These are phyloP conservation scores for Phytophthora sp. DNA, from an alignment of 352 stramenopile genomes.

Conservation along the genomic window DNA sequence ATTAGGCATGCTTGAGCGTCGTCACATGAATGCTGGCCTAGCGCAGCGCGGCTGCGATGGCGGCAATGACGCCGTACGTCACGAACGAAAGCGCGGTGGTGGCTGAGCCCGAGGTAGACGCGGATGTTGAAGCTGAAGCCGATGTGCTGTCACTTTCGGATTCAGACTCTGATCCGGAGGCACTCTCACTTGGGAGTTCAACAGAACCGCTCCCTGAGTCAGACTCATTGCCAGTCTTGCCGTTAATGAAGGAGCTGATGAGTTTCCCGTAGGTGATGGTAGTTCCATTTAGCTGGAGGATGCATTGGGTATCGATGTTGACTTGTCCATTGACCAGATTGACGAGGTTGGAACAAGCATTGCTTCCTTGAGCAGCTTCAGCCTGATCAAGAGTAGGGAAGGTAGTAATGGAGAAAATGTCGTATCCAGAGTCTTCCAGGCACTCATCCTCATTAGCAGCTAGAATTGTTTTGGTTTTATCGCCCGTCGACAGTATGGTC, in stretches of 20 bases:
- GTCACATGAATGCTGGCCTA: constrained; percentile 4
- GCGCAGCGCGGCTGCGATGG: constrained; percentile 26
- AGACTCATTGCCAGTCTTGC: constrained; percentile 65
- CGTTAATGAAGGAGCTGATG: constrained; percentile 53
- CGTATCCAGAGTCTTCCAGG: constrained; percentile 32
- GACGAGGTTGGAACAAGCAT: constrained; percentile 48
- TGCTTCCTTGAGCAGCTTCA: constrained; percentile 41
- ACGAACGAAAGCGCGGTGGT: constrained; percentile 18
- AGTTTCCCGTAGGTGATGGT: constrained; percentile 49
- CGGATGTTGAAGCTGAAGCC: not conserved
- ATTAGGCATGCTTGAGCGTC: constrained; percentile 1
- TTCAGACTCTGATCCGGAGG: constrained; percentile 22
- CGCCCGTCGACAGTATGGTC: no score
- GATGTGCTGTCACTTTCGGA: constrained; percentile 1
- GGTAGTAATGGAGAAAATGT: constrained; percentile 50
- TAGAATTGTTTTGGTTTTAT: constrained; percentile 26
- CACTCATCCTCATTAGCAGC: constrained; percentile 17
- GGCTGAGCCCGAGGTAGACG: constrained; percentile 7
- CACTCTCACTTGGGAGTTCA: constrained; percentile 12
- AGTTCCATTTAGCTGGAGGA: constrained; percentile 41
- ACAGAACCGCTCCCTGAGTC: constrained; percentile 28
- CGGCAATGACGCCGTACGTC: constrained; percentile 15
- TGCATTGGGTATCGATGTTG: constrained; percentile 62
- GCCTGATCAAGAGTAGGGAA: constrained; percentile 45
- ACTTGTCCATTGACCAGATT: constrained; percentile 60